Evolutionary conservation across 2,329 filamentous ascomycete species (phyloP).

Genomic region (Verticillium dahliae): DNA sequence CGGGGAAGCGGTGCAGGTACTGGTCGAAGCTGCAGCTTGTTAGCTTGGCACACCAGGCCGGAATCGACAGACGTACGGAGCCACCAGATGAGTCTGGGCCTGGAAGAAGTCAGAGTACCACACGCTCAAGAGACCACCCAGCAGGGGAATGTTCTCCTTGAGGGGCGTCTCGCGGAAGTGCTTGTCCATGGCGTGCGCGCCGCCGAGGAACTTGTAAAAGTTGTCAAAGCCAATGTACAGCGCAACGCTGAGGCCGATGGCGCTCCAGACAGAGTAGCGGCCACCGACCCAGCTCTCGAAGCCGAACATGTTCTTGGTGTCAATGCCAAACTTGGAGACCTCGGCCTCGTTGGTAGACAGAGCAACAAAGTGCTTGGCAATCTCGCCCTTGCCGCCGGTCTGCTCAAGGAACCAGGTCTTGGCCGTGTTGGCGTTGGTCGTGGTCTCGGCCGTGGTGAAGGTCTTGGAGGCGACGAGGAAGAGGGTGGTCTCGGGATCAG

Average conservation of each 20-base stretch:
- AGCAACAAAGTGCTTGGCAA: constrained; percentile 98
- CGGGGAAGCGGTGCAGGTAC: constrained; percentile 97
- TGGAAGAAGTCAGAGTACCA: constrained; percentile 99
- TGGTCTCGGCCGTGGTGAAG: constrained; percentile 97
- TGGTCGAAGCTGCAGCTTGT: constrained; percentile 73
- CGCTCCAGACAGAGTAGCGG: constrained; percentile 97
- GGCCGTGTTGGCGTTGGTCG: constrained; percentile 93
- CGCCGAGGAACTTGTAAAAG: constrained; percentile 92
- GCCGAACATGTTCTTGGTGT: constrained; percentile 99
- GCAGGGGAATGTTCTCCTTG: constrained; percentile 87
- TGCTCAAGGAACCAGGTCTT: constrained; percentile 95
- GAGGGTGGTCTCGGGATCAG: constrained; percentile 95
- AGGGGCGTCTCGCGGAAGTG: constrained; percentile 91
- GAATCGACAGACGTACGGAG: constrained; percentile 58
- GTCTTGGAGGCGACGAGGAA: constrained; percentile 99
- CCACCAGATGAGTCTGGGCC: constrained; percentile 93
- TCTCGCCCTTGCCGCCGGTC: constrained; percentile 68
- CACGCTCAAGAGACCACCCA: constrained; percentile 89
- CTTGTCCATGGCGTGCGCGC: constrained; percentile 96
- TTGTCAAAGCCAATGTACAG: constrained; percentile 96
- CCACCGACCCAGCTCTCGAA: constrained; percentile 99
- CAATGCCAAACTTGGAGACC: constrained; percentile 98
- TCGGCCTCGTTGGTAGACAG: constrained; percentile 93
- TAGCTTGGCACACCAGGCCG: neutral
- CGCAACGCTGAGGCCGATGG: constrained; percentile 89